Conservation (phyloP, 805 yeast genomes). For the Ogataea zsoltii region DNA sequence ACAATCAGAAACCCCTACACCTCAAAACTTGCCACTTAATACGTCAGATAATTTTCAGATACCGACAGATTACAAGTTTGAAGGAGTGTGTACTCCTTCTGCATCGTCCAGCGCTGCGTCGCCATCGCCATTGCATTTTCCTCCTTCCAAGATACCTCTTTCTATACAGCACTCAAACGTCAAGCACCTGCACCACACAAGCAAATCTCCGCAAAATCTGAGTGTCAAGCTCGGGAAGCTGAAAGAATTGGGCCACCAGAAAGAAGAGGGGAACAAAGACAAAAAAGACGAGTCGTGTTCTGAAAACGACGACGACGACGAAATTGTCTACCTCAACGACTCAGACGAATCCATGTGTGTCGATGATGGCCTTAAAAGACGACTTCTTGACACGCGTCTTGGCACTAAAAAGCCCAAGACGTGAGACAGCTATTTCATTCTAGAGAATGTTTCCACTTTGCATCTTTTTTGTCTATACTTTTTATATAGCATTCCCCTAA, state of each 20-base stretch:
- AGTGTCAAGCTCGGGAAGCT: slow-evolving; percentile 9
- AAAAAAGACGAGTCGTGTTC: neutral
- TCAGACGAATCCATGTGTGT: slow-evolving; percentile 18
- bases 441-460: too few relatives aligned
- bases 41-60: neutral
- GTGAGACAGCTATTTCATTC: neutral
- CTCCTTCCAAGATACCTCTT: slow-evolving; percentile 25
- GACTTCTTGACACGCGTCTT: slow-evolving; percentile 11
- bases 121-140: slow-evolving; percentile 29
- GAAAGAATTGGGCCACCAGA: slow-evolving; percentile 12
- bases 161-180: slow-evolving; percentile 22
- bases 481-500: too few relatives aligned
- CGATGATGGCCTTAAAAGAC: slow-evolving; percentile 18
- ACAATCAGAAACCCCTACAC: too few relatives aligned
- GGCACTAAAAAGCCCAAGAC: slow-evolving; percentile 11
- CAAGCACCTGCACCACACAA: slow-evolving; percentile 14
- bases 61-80: slow-evolving; percentile 21
- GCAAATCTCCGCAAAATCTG: slow-evolving; percentile 12
- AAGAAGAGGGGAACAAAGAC: neutral
- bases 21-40: neutral
- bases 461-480: too few relatives aligned
- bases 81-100: slow-evolving; percentile 6
- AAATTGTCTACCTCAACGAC: slow-evolving; percentile 7
- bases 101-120: slow-evolving; percentile 6
- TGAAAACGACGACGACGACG: slow-evolving; percentile 11